A percentile compares a stretch with the other conserved stretches of the same genome.
phyloP scores from a whole-genome alignment of 2,329 filamentous ascomycete species.

The Alternaria infectoria region DNA sequence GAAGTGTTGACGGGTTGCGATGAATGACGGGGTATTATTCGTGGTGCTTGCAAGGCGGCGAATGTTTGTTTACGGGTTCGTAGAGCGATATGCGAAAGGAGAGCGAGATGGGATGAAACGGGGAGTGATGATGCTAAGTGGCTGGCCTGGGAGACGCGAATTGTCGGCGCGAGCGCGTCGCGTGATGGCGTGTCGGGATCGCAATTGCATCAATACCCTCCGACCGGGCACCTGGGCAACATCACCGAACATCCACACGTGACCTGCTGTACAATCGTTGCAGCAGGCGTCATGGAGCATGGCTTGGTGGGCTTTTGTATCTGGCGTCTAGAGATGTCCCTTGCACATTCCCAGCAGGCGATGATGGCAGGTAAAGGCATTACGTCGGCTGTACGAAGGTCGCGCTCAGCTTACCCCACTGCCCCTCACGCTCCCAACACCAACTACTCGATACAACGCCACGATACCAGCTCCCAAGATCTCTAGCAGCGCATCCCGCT shows the following conservation, averaged over 20 bases:
- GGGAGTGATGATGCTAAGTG: constrained; percentile 29
- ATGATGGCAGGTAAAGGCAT: not conserved
- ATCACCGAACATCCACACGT: not conserved
- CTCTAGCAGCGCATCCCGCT: not conserved
- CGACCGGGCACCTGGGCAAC: not conserved
- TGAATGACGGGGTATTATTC: not conserved
- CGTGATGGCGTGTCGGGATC: constrained; percentile 2
- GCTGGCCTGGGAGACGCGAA: constrained; percentile 27
- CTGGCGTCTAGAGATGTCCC: not conserved
- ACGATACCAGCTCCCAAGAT: not conserved
- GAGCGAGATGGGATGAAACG: constrained; percentile 11
- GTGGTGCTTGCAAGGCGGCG: not conserved
- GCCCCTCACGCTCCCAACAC: constrained; percentile 4
- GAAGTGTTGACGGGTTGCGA: not conserved
- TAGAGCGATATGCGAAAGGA: constrained; percentile 1
- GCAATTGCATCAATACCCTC: not conserved
- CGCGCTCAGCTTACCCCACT: constrained; percentile 6
- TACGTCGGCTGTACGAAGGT: constrained; percentile 11
- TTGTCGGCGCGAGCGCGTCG: constrained; percentile 16
- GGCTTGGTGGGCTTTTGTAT: not conserved
- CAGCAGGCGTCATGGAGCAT: not conserved
- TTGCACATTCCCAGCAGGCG: not conserved
- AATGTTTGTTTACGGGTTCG: not conserved
- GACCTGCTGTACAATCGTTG: not conserved
- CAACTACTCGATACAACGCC: not conserved